Base-by-base conservation (phyloP, 2,329 filamentous ascomycete genomes). In the Fusarium pseudocircinatum region DNA sequence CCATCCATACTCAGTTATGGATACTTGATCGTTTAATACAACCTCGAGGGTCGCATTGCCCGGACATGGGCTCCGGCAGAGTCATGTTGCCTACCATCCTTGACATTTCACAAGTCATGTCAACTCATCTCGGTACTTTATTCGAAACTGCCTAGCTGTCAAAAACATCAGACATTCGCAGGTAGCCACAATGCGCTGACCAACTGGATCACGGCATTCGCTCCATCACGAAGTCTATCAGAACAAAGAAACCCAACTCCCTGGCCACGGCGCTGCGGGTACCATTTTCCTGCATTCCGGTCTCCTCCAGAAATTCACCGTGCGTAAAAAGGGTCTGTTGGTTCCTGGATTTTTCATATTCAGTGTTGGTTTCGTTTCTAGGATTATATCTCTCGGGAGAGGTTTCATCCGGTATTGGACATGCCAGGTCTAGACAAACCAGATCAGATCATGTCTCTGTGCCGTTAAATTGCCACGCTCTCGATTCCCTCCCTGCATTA, bases 221-320 rank as follows among this genome's bases (percentile, higher is more conserved):
- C 44, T 24, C 53, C 58, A 61, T 60, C 42, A 28, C 22, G 56
- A 65, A 74, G 58, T 52, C 61, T 60, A 69, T 70, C 52, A 34
- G 26, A 42, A 67, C 50, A 63, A 40, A 63, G 60, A 42, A 58
- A 67, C 59, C 75, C 75, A 65, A 60, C 53, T 63, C 68, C 73
- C 46, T 71, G 75, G 75, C 49, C 60, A 62, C 66, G 75, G 73
- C 72, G 54, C 61, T 70, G 24, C 42, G 56, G 56, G 56, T 50
- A 50, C 20, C 42, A 59, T 59, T 59, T 59, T 59, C 32, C 56
- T 59, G 56, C 56, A 59, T 59, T 59, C 56, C 42, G 32, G 56
- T 50, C 43, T 40, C 24, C 34, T 28, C 20, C 50, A 54, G 49
- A 52, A 54, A 54, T n/a, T 47, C 56, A 50, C 56, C 32, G 56